A percentile compares a stretch with the other conserved stretches of the same genome.
phyloP scores from a whole-genome alignment of 306 rosid species.

The Fragaria iinumae region DNA sequence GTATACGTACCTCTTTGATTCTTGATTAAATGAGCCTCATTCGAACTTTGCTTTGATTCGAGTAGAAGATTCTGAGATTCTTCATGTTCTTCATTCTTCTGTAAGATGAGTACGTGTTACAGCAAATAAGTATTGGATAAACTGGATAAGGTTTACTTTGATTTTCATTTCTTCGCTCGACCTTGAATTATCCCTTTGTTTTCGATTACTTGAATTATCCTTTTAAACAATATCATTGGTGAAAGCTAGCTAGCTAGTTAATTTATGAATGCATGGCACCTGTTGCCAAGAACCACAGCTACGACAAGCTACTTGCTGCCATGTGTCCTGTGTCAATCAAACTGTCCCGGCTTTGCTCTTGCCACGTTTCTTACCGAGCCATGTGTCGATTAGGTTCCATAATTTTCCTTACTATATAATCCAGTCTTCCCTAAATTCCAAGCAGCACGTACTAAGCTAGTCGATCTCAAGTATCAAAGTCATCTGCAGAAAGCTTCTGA shows the following conservation, averaged over 20 bases:
- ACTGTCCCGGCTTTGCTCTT: not conserved
- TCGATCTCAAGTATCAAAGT: not conserved
- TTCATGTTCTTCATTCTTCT: no score
- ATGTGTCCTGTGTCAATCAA: constrained; percentile 1
- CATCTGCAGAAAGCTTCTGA: not conserved
- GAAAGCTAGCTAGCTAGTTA: not conserved
- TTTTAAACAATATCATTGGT: no score
- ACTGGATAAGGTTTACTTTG: no score
- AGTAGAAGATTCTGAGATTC: no score
- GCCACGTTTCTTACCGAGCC: constrained; percentile 7
- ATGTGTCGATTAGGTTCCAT: not conserved
- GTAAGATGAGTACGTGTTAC: no score
- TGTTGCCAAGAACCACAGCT: not conserved
- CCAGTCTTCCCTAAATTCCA: not conserved
- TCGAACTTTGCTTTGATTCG: no score
- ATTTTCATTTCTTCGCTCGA: no score
- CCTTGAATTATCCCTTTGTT: no score
- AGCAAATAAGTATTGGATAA: no score
- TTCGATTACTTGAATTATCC: no score
- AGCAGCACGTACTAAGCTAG: not conserved
- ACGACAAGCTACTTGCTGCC: not conserved
- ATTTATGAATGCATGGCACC: not conserved
- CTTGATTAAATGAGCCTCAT: no score
- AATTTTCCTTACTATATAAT: not conserved
- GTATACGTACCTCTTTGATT: no score